Evolutionary conservation across 495 filamentous ascomycete genomes (phyloP).

Genomic region (Platismatia glauca): DNA sequence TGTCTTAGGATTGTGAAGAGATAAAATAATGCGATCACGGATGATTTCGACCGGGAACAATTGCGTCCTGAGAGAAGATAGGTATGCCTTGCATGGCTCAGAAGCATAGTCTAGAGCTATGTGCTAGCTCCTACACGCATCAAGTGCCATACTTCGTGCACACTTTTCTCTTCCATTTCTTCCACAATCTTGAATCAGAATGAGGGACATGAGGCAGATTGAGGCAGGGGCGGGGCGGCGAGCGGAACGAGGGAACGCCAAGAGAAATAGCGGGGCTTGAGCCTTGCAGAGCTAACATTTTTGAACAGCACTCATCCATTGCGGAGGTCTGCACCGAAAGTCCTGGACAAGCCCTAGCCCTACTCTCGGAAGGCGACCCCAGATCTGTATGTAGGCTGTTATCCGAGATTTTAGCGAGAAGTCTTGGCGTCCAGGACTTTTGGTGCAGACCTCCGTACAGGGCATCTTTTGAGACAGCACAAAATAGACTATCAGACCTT

Average conservation of each 20-base stretch:
- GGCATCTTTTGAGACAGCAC: neutral
- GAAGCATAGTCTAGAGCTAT: neutral
- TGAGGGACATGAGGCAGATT: neutral
- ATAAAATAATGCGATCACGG: too few relatives aligned
- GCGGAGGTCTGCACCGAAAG: too few relatives aligned
- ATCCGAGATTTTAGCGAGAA: too few relatives aligned
- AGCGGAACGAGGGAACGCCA: neutral
- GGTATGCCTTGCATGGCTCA: neutral
- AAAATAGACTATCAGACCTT: neutral
- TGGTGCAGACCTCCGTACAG: too few relatives aligned
- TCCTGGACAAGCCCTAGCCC: too few relatives aligned
- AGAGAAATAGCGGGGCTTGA: neutral
- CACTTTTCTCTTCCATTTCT: too few relatives aligned
- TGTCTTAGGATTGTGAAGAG: neutral
- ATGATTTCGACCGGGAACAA: neutral
- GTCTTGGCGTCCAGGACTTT: too few relatives aligned
- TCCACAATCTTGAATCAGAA: too few relatives aligned
- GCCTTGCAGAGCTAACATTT: neutral
- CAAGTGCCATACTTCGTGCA: neutral
- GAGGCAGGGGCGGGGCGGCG: neutral
- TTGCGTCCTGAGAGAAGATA: constrained; percentile 1
- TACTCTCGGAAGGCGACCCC: too few relatives aligned
- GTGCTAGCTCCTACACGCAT: neutral
- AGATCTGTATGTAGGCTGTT: too few relatives aligned
- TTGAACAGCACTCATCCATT: neutral